Evolutionary conservation across 2,329 filamentous ascomycete species (phyloP).

Genomic region (Pseudogymnoascus sp.): DNA sequence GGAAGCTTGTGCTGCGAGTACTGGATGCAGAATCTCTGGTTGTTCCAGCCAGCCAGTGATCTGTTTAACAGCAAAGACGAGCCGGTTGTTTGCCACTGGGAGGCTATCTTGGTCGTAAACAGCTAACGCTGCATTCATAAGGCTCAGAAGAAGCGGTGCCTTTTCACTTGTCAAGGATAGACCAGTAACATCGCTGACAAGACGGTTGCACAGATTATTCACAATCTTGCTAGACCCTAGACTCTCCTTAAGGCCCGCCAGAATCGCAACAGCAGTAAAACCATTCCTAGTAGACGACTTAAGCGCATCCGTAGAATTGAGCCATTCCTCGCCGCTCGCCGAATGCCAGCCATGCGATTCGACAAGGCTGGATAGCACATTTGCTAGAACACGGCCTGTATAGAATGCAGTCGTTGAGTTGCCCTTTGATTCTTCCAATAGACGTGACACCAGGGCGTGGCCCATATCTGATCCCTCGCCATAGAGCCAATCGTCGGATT

Average conservation of each 20-base stretch:
- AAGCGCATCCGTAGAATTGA: constrained; percentile 37
- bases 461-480: constrained; percentile 30
- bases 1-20: constrained; percentile 43
- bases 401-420: constrained; percentile 41
- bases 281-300: constrained; percentile 39
- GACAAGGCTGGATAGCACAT: constrained; percentile 39
- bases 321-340: constrained; percentile 37
- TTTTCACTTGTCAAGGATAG: constrained; percentile 36
- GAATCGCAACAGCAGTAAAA: constrained; percentile 40
- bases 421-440: constrained; percentile 36
- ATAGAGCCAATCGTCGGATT: constrained; percentile 38
- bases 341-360: constrained; percentile 39
- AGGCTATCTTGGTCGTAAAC: constrained; percentile 44
- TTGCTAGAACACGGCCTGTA: constrained; percentile 42
- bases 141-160: constrained; percentile 40
- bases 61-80: constrained; percentile 70
- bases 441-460: constrained; percentile 34
- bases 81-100: constrained; percentile 44
- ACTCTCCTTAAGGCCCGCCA: constrained; percentile 44
- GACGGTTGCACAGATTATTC: constrained; percentile 47
- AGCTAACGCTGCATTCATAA: constrained; percentile 44
- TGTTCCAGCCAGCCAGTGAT: constrained; percentile 62
- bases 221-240: constrained; percentile 39
- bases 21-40: constrained; percentile 34
- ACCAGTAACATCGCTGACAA: constrained; percentile 52